Conservation (phyloP, 208 protist species). For the Hexamita inflata region DNA sequence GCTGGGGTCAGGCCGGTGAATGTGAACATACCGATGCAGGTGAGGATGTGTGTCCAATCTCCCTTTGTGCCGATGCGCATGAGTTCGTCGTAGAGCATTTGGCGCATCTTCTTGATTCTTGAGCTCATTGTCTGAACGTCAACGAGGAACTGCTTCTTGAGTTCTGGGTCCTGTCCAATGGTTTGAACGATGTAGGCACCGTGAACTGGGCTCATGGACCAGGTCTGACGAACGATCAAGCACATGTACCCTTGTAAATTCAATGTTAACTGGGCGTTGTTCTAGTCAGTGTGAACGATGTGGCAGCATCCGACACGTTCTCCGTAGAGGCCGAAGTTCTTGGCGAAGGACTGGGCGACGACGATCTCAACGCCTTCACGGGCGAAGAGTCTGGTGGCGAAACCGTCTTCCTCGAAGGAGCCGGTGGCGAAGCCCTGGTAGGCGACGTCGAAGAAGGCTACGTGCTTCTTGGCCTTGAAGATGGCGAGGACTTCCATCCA, state of each 20-base stretch:
- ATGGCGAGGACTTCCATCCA: conserved; percentile 22
- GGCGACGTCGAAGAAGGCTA: conserved; percentile 36
- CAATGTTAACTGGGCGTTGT: neutral
- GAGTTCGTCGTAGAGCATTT: neutral
- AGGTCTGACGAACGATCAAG: neutral
- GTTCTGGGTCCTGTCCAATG: neutral
- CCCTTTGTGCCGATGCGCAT: neutral
- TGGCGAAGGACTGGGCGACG: conserved; percentile 35
- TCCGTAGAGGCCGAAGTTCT: conserved; percentile 41
- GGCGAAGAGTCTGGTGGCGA: conserved; percentile 23
- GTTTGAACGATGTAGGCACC: conserved; percentile 25
- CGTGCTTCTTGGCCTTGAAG: conserved; percentile 14
- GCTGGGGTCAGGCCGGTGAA: conserved; percentile 37
- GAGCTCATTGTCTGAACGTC: conserved; percentile 17
- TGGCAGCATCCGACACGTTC: conserved; percentile 28
- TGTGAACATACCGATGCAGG: conserved; percentile 38
- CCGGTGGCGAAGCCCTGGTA: conserved; percentile 46
- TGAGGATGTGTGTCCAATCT: conserved; percentile 30
- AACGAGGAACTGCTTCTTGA: neutral
- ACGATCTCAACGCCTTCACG: neutral
- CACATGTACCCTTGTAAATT: neutral
- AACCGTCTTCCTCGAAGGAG: conserved; percentile 38
- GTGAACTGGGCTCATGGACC: conserved; percentile 26
- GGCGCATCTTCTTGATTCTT: conserved; percentile 15
- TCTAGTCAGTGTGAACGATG: neutral